Percentiles rank a stretch among this genome's conserved stretches.
Conservation (phyloP, 1,139 yeast species). For the Saccharomycopsis hybrid region DNA sequence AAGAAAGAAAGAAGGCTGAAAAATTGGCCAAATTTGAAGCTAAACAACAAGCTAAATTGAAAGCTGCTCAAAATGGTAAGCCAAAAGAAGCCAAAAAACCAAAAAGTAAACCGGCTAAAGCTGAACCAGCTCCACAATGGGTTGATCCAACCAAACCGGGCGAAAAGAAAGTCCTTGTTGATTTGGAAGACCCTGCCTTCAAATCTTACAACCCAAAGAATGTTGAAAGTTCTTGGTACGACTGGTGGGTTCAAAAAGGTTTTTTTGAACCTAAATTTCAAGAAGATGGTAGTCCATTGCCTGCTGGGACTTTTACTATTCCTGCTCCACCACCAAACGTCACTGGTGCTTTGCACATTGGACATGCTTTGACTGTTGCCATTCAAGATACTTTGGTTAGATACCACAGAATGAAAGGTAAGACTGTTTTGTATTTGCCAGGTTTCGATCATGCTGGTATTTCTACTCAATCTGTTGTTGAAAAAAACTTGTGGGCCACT, state of each 20-base stretch:
- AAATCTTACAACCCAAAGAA: conserved; percentile 89
- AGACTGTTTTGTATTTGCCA: conserved; percentile 86
- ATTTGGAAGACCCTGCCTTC: conserved; percentile 86
- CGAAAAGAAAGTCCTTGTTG: conserved; percentile 78
- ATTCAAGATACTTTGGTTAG: conserved; percentile 92
- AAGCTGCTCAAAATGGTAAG: conserved; percentile 31
- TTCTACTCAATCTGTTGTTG: conserved; percentile 97
- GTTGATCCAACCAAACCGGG: conserved; percentile 80
- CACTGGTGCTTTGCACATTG: conserved; percentile 97
- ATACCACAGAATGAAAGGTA: conserved; percentile 95
- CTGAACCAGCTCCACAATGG: conserved; percentile 73
- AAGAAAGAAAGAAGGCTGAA: conserved; percentile 95
- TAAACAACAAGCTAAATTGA: conserved; percentile 68
- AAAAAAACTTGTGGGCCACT: conserved; percentile 87
- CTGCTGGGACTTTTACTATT: conserved; percentile 80
- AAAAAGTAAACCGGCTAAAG: conserved; percentile 64
- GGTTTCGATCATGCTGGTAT: conserved; percentile 99
- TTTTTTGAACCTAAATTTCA: conserved; percentile 83
- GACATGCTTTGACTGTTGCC: conserved; percentile 94
- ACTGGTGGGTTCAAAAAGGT: conserved; percentile 92
- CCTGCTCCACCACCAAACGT: conserved; percentile 99
- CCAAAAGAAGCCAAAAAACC: conserved; percentile 43
- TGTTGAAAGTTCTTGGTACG: conserved; percentile 97
- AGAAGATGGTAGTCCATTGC: conserved; percentile 65
- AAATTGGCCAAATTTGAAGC: conserved; percentile 92